A percentile compares a stretch with the other conserved stretches of the same genome.
Conservation (phyloP, 306 rosid genomes). For the Trifolium fragiferum region DNA sequence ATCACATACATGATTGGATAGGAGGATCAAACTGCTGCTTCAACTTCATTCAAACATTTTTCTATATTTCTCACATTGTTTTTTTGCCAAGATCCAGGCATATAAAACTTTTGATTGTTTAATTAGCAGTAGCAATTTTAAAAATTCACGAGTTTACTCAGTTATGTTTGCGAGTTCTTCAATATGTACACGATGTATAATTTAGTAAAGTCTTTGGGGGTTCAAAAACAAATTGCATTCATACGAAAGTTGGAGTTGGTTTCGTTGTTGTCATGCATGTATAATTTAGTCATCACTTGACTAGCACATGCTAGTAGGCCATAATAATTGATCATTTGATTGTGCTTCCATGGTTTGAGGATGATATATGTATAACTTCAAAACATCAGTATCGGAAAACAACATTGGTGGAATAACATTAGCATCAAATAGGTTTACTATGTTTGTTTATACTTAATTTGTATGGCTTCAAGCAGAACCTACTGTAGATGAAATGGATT, state of each 20-base stretch:
- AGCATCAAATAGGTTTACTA: no score
- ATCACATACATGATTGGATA: constrained; percentile 17
- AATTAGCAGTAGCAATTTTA: constrained; percentile 17
- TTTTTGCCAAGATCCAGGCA: not conserved
- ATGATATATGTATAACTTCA: no score
- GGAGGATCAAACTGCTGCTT: constrained; percentile 34
- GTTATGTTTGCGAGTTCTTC: constrained; percentile 4
- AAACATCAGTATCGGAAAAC: no score
- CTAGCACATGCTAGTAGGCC: no score
- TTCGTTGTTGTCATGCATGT: no score
- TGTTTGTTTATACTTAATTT: no score
- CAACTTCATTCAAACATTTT: constrained; percentile 27
- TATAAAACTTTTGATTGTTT: not conserved
- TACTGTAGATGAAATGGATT: no score
- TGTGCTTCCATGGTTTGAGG: no score
- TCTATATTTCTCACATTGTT: constrained; percentile 9
- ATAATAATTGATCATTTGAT: no score
- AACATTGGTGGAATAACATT: no score
- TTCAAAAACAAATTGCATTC: constrained; percentile 8
- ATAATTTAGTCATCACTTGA: no score
- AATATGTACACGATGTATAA: not conserved
- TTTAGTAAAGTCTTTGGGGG: not conserved
- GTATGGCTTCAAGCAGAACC: no score
- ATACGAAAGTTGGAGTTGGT: constrained; percentile 8
- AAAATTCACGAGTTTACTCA: constrained; percentile 7